Base-by-base conservation (phyloP, 257 asterid species). In the Echium plantagineum region DNA sequence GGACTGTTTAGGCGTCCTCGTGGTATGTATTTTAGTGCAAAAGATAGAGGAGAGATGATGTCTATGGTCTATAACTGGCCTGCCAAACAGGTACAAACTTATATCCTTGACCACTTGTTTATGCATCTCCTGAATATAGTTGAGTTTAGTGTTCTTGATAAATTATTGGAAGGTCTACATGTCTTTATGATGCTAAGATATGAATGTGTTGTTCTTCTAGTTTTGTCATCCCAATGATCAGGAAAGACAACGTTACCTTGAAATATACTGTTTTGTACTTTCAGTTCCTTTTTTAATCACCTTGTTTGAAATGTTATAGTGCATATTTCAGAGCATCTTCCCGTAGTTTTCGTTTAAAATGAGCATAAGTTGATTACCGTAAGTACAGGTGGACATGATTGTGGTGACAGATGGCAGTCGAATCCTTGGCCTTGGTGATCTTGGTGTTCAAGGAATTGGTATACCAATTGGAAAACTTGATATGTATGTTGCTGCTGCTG, bases 11-110 rank as follows among this genome's bases (percentile, higher is more conserved):
- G 99, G 57, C 90, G 99, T 57, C 99, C 99, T 26, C 97, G 99
- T 62, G 99, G 99, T 63, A 93, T 93, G 99, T 93, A 93, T 70
- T 93, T 93, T 86, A 88, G 96, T 75, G 97, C 96, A 76, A 93
- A 83, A 78, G 99, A 93, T 68, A 93, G 83, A 83, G 99, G 99
- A 69, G 99, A 93, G 79, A 93, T 93, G 99, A 89, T 89, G 99
- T 93, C 99, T 64, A 89, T 93, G 99, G 89, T 93, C 75, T 89
- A 85, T 67, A 93, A 93, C 71, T 93, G 99, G 99, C 99, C 99
- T 66, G 72, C 84, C 60, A 71, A 69, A 56, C 80, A 91, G 94
- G 98, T 91, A 73, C 66, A 48, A 48, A 13, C 52, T 59, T 70
- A 64, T n/a, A 15, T 19, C 57, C 57, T 53, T 53, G 5, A 19